Percentiles rank a stretch among this genome's conserved stretches.
Evolutionary conservation across 1,139 yeast genomes (phyloP).

Genomic region (Debaryomyces sp.): DNA sequence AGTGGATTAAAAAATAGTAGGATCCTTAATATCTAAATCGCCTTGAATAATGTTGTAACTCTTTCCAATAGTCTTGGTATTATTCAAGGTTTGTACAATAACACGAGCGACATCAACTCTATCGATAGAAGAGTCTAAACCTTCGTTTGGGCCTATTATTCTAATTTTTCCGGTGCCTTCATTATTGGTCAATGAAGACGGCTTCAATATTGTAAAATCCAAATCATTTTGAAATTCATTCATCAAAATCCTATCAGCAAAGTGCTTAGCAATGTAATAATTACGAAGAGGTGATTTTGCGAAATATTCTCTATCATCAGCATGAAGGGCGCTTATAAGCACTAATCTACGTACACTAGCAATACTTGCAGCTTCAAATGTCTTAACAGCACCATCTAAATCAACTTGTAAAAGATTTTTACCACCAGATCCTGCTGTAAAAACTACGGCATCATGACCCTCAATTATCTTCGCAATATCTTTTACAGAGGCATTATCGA

Average conservation of each 20-base stretch:
- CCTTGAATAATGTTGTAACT: conserved; percentile 30
- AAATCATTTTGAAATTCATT: conserved; percentile 34
- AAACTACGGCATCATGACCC: conserved; percentile 60
- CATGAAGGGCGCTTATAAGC: conserved; percentile 58
- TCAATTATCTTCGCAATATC: conserved; percentile 34
- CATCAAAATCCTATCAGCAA: conserved; percentile 53
- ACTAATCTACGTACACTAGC: conserved; percentile 52
- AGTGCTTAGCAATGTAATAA: conserved; percentile 57
- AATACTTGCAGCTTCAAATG: conserved; percentile 55
- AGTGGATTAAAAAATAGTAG: neutral
- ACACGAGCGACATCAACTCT: conserved; percentile 37
- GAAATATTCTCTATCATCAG: conserved; percentile 48
- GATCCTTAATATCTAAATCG: conserved; percentile 8
- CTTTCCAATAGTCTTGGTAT: conserved; percentile 28
- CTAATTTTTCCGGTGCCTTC: conserved; percentile 40
- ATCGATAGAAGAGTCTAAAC: conserved; percentile 19
- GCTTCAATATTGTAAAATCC: conserved; percentile 56
- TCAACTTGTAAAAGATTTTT: conserved; percentile 57
- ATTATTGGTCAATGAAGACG: conserved; percentile 45
- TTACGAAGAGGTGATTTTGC: conserved; percentile 32
- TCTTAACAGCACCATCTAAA: conserved; percentile 62
- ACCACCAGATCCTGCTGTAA: conserved; percentile 69
- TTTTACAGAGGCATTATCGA: conserved; percentile 32
- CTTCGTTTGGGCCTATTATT: conserved; percentile 15
- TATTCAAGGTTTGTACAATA: conserved; percentile 23